Percentiles rank a stretch among this genome's conserved stretches.
Evolutionary conservation across 2,329 filamentous ascomycete genomes (phyloP).

Genomic region (Aspergillus felis): DNA sequence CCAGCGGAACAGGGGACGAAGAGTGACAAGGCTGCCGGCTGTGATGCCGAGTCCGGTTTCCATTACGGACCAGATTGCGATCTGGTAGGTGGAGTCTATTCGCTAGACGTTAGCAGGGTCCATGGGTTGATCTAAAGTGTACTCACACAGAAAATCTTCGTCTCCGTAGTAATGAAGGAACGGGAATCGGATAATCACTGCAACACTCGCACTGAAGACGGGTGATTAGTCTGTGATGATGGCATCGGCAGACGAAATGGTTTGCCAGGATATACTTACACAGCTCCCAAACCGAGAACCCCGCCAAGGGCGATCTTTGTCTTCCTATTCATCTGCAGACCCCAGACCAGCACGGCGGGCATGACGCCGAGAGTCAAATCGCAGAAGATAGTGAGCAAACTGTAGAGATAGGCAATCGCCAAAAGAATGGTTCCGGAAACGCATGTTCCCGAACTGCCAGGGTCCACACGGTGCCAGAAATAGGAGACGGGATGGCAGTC

Average conservation of each 20-base stretch:
- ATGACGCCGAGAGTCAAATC: conserved; percentile 52
- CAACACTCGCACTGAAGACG: conserved; percentile 20
- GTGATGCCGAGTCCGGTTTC: conserved; percentile 36
- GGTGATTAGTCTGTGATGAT: not conserved
- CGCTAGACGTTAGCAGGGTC: conserved; percentile 8
- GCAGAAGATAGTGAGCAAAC: conserved; percentile 34
- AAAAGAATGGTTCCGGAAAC: conserved; percentile 45
- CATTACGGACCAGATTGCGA: conserved; percentile 36
- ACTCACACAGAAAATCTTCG: conserved; percentile 24
- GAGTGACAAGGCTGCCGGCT: conserved; percentile 33
- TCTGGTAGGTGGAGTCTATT: conserved; percentile 41
- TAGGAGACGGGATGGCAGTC: conserved; percentile 48
- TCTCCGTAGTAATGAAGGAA: conserved; percentile 16
- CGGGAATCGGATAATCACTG: conserved; percentile 21
- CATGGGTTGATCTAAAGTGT: not conserved
- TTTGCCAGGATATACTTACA: conserved; percentile 34
- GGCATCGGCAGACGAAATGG: not conserved
- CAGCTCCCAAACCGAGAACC: conserved; percentile 49
- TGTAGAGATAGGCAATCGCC: conserved; percentile 50
- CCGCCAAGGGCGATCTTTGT: conserved; percentile 50
- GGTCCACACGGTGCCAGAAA: conserved; percentile 44
- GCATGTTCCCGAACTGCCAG: conserved; percentile 36
- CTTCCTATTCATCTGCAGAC: conserved; percentile 50
- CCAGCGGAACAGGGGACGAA: conserved; percentile 42
- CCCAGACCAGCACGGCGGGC: conserved; percentile 52